A percentile compares a stretch with the other conserved stretches of the same genome.
phyloP scores from a whole-genome alignment of 2,329 filamentous ascomycete species.

The Trichoderma cornu-damae region DNA sequence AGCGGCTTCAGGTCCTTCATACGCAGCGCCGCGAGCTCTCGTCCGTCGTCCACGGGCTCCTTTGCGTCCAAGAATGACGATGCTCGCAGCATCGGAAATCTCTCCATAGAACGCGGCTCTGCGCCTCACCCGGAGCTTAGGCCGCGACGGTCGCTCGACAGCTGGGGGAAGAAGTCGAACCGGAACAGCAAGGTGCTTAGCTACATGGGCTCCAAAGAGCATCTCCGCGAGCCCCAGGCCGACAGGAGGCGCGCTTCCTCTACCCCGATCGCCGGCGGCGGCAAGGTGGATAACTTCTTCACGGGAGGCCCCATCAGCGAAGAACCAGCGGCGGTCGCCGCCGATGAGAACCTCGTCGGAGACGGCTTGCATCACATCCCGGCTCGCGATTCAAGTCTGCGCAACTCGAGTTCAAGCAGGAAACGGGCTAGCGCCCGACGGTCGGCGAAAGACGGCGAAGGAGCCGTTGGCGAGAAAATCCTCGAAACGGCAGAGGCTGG shows the following conservation, averaged over 20 bases:
- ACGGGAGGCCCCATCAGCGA: constrained; percentile 53
- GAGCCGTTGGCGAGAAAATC: constrained; percentile 35
- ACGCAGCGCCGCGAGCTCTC: constrained; percentile 44
- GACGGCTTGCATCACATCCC: constrained; percentile 55
- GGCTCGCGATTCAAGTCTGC: constrained; percentile 61
- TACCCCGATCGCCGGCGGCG: constrained; percentile 32
- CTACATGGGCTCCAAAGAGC: constrained; percentile 70
- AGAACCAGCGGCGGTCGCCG: constrained; percentile 38
- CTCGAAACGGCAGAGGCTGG: constrained; percentile 39
- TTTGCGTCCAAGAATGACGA: constrained; percentile 53
- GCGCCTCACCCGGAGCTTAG: constrained; percentile 46
- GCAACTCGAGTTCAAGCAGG: constrained; percentile 49
- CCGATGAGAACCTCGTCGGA: constrained; percentile 23
- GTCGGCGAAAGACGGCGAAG: constrained; percentile 45
- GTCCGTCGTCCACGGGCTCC: constrained; percentile 57
- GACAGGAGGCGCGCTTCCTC: constrained; percentile 52
- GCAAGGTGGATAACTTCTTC: constrained; percentile 45
- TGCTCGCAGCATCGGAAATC: constrained; percentile 57
- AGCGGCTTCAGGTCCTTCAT: constrained; percentile 57
- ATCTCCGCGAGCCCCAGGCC: constrained; percentile 55
- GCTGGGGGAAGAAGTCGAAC: constrained; percentile 54
- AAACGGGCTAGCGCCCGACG: constrained; percentile 50
- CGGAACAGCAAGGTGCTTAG: constrained; percentile 56
- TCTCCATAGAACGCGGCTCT: constrained; percentile 56
- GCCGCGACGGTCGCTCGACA: constrained; percentile 53